These are phyloP conservation scores for Nemania abortiva DNA, from an alignment of 2,329 filamentous ascomycete species.

Conservation along the genomic window DNA sequence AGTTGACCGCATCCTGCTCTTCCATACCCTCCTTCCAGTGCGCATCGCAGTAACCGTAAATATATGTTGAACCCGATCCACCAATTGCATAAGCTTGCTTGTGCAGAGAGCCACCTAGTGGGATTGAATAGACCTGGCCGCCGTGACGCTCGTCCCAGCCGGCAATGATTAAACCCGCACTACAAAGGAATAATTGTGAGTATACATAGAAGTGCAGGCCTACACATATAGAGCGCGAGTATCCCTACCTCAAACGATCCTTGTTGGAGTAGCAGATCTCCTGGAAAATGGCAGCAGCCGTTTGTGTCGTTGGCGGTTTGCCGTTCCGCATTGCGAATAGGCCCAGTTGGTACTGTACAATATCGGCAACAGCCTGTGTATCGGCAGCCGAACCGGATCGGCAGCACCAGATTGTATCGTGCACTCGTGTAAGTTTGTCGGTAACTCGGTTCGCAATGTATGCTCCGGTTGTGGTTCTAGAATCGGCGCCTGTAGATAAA, in stretches of 20 bases:
- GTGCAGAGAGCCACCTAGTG: conserved; percentile 94
- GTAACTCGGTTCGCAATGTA: conserved; percentile 99
- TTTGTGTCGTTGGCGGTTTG: conserved; percentile 92
- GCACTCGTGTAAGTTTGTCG: conserved; percentile 97
- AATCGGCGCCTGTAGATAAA: conserved; percentile 79
- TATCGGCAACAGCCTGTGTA: conserved; percentile 97
- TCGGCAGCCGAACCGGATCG: conserved; percentile 97
- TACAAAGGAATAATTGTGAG: conserved; percentile 54
- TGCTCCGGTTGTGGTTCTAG: conserved; percentile 94
- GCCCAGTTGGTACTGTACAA: conserved; percentile 95
- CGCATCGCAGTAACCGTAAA: conserved; percentile 98
- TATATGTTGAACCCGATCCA: conserved; percentile 97
- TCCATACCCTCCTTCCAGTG: conserved; percentile 97
- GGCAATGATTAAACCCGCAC: conserved; percentile 97
- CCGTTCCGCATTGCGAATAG: conserved; percentile 92
- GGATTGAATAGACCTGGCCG: conserved; percentile 97
- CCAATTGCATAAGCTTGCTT: conserved; percentile 97
- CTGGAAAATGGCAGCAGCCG: conserved; percentile 94
- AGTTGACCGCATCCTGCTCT: conserved; percentile 87
- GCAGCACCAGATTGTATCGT: conserved; percentile 99
- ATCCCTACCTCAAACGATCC: conserved; percentile 82
- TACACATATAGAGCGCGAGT: not conserved
- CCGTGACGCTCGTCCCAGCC: conserved; percentile 96
- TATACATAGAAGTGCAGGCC: not conserved
- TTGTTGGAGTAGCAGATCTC: conserved; percentile 99